phyloP scores from a whole-genome alignment of 2,329 filamentous ascomycete genomes.

The Aspergillus sclerotialis region DNA sequence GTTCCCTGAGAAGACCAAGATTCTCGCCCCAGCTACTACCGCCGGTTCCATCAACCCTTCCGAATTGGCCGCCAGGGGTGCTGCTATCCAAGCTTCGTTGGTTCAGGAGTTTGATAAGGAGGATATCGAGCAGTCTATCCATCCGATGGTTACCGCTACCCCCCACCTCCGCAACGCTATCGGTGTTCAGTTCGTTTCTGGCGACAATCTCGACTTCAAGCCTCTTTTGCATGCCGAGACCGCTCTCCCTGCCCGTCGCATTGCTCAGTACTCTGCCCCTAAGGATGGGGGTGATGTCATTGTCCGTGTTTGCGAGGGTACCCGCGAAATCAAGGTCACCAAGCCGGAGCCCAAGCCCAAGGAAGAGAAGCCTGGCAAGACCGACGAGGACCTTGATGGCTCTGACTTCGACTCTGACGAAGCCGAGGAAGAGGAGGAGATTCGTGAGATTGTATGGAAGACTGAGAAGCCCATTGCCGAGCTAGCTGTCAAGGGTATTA shows the following conservation, averaged over 20 bases:
- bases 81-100: constrained; percentile 88
- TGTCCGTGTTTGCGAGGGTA: constrained; percentile 80
- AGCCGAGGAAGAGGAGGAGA: constrained; percentile 67
- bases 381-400: constrained; percentile 51
- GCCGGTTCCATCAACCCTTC: constrained; percentile 82
- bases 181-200: constrained; percentile 66
- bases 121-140: constrained; percentile 92
- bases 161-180: constrained; percentile 85
- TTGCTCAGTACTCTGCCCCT: constrained; percentile 68
- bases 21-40: constrained; percentile 77
- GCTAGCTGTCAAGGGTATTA: constrained; percentile 72
- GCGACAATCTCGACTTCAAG: constrained; percentile 62
- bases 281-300: constrained; percentile 81
- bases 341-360: constrained; percentile 76
- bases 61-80: constrained; percentile 80
- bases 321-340: constrained; percentile 85
- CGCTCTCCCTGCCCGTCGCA: constrained; percentile 79
- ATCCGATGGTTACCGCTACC: constrained; percentile 89
- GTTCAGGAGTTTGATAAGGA: constrained; percentile 90
- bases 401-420: constrained; percentile 57
- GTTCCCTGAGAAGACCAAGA: constrained; percentile 71
- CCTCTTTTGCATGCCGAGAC: constrained; percentile 81
- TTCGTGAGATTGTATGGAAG: constrained; percentile 88
- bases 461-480: constrained; percentile 75
- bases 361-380: constrained; percentile 50